A percentile compares a stretch with the other conserved stretches of the same genome.
These are phyloP conservation scores for Aspergillus sp. DNA, from an alignment of 2,329 filamentous ascomycete species.

Conservation along the genomic window DNA sequence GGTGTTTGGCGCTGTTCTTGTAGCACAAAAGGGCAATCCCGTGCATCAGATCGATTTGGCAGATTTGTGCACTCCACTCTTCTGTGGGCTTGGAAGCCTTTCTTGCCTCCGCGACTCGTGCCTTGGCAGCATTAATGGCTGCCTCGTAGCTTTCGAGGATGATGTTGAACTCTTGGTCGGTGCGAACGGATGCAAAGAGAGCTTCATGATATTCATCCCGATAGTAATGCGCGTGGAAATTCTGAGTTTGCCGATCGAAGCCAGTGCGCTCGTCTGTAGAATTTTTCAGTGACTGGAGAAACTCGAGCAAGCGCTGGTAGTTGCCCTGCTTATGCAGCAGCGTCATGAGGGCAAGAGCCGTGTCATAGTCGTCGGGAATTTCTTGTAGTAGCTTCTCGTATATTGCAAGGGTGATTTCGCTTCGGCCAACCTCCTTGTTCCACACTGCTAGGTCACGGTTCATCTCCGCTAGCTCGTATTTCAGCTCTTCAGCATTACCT, in stretches of 20 bases:
- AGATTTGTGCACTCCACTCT: background rate
- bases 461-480: background rate
- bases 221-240: constrained; percentile 8
- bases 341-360: constrained; percentile 2
- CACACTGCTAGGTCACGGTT: constrained; percentile 9
- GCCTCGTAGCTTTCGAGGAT: constrained; percentile 8
- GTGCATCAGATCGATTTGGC: constrained; percentile 7
- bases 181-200: background rate
- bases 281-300: constrained; percentile 14
- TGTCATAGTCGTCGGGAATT: constrained; percentile 11
- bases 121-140: constrained; percentile 6
- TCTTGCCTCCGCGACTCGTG: constrained; percentile 1
- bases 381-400: constrained; percentile 12
- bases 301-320: constrained; percentile 12
- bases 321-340: constrained; percentile 9
- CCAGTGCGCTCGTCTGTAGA: constrained; percentile 9
- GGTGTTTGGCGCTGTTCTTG: background rate
- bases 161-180: background rate
- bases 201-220: constrained; percentile 5
- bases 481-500: background rate
- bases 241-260: constrained; percentile 6
- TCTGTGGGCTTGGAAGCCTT: background rate
- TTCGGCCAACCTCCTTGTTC: constrained; percentile 4
- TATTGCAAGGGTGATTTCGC: constrained; percentile 8
- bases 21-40: constrained; percentile 10